Conservation (phyloP, 2,329 filamentous ascomycete species). For the Didymella exigua region DNA sequence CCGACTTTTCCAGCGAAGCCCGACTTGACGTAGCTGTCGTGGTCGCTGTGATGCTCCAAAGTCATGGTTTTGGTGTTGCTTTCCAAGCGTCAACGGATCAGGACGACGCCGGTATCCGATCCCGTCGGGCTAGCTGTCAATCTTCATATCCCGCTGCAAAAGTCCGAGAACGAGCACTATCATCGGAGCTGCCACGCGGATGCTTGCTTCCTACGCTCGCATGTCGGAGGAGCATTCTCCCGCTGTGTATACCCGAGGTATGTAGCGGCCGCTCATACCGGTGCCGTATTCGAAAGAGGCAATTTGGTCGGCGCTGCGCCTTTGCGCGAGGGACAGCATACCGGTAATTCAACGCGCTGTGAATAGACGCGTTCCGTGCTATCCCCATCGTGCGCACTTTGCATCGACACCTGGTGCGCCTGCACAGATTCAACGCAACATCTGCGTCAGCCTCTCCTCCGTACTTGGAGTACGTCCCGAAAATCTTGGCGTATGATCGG, state of each 20-base stretch:
- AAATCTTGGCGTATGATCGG: constrained; percentile 44
- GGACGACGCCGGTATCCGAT: constrained; percentile 11
- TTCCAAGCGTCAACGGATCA: constrained; percentile 14
- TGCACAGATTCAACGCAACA: not conserved
- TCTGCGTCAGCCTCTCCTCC: constrained; percentile 7
- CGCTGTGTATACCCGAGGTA: constrained; percentile 34
- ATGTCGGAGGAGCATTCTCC: constrained; percentile 35
- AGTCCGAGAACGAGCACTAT: constrained; percentile 18
- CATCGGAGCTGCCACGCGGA: constrained; percentile 29
- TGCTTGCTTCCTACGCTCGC: constrained; percentile 29
- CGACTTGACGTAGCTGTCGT: constrained; percentile 36
- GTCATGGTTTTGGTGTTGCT: constrained; percentile 27
- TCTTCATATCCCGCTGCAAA: constrained; percentile 11
- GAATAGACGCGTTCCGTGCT: constrained; percentile 4
- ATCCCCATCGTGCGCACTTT: constrained; percentile 3
- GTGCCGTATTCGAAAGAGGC: constrained; percentile 8
- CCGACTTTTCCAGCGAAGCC: constrained; percentile 53
- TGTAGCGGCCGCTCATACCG: constrained; percentile 24
- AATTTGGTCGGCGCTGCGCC: constrained; percentile 9
- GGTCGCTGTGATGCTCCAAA: constrained; percentile 23
- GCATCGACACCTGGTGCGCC: constrained; percentile 1
- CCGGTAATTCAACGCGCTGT: not conserved
- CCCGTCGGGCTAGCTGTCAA: constrained; percentile 14
- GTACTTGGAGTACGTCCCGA: constrained; percentile 27
- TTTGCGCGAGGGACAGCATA: constrained; percentile 5